A percentile compares a stretch with the other conserved stretches of the same genome.
Conservation (phyloP, 2,329 filamentous ascomycete genomes). For the Bipolaris victoriae region DNA sequence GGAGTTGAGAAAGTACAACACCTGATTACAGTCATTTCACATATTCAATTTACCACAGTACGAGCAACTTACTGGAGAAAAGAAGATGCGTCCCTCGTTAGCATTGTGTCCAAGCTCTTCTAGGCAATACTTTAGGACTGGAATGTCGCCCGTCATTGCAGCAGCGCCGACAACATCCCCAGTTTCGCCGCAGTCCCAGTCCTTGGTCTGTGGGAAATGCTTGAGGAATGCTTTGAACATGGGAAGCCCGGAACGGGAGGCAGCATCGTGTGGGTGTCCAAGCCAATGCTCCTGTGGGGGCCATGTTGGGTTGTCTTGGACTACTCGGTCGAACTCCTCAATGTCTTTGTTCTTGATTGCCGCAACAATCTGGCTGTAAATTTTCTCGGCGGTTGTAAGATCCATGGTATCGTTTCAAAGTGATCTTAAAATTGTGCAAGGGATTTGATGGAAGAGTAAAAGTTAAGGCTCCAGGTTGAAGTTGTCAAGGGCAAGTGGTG, state of each 20-base stretch:
- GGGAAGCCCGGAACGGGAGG: neutral
- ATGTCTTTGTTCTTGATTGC: neutral
- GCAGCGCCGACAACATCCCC: neutral
- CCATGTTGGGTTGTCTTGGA: neutral
- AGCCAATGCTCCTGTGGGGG: neutral
- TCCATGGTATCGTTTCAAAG: neutral
- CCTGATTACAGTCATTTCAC: neutral
- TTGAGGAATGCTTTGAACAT: constrained; percentile 2
- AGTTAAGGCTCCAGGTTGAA: neutral
- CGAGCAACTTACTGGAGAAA: neutral
- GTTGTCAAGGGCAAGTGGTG: neutral
- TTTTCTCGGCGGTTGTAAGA: neutral
- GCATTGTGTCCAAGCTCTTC: neutral
- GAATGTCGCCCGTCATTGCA: neutral
- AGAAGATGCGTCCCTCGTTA: neutral
- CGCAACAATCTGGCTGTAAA: neutral
- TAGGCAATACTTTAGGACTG: neutral
- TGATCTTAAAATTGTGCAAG: neutral
- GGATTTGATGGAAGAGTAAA: neutral
- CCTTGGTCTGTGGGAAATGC: neutral
- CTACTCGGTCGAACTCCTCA: neutral
- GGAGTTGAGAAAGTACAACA: neutral
- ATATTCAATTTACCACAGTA: neutral
- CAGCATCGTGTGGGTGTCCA: neutral
- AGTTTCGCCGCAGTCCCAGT: neutral